Conservation (phyloP, 2,329 filamentous ascomycete genomes). For the Botryosphaeria dothidea region DNA sequence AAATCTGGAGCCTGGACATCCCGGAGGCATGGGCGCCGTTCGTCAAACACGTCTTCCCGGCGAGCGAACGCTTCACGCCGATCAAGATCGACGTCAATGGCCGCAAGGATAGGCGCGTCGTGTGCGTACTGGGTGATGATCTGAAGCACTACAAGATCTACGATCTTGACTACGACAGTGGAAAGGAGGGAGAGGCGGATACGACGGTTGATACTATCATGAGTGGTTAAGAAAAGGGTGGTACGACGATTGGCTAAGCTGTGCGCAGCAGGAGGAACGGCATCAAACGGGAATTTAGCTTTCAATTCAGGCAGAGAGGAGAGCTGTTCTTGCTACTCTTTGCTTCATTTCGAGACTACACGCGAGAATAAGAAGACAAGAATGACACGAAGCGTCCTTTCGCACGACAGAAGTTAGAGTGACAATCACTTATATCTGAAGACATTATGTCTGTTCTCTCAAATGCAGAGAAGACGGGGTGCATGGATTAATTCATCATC, state of each 20-base stretch:
- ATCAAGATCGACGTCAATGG: conserved; percentile 57
- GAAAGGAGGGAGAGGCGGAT: conserved; percentile 16
- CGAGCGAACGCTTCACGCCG: conserved; percentile 49
- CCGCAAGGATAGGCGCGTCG: conserved; percentile 52
- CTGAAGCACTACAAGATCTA: conserved; percentile 56
- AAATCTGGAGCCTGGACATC: conserved; percentile 18
- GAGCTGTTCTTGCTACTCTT: neutral
- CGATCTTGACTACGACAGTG: conserved; percentile 48
- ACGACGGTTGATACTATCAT: conserved; percentile 19
- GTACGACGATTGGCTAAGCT: neutral
- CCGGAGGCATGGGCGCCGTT: conserved; percentile 23
- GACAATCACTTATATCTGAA: too few relatives aligned
- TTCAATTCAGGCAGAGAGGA: neutral
- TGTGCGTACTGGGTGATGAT: conserved; percentile 58
- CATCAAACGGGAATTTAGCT: neutral
- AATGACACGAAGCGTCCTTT: too few relatives aligned
- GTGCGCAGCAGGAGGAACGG: neutral
- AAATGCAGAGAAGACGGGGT: too few relatives aligned
- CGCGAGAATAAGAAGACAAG: too few relatives aligned
- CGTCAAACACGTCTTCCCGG: conserved; percentile 50
- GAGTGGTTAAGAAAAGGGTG: conserved; percentile 4
- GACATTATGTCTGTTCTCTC: too few relatives aligned
- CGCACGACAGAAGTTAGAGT: too few relatives aligned
- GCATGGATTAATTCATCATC: too few relatives aligned
- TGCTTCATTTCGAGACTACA: too few relatives aligned